Evolutionary conservation across 129 eudicot genomes (phyloP).

Genomic region (Arctium lappa): DNA sequence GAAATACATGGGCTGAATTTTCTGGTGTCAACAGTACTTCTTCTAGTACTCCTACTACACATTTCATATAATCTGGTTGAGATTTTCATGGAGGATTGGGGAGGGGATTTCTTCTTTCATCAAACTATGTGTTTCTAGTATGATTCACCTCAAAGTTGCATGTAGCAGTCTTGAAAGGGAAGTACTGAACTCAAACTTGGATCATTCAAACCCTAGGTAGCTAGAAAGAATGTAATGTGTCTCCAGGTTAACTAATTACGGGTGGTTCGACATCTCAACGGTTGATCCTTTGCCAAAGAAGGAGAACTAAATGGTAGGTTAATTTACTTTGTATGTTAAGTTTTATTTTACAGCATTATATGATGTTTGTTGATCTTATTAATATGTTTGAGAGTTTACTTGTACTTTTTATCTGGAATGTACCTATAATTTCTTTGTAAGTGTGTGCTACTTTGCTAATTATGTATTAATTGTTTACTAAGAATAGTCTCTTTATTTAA

Average conservation of each 20-base stretch:
- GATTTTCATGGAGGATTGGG: not conserved
- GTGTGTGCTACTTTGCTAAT: constrained; percentile 36
- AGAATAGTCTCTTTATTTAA: not conserved
- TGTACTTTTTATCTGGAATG: constrained; percentile 29
- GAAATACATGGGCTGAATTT: constrained; percentile 55
- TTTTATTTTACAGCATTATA: constrained; percentile 3
- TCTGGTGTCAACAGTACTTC: constrained; percentile 42
- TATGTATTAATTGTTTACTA: constrained; percentile 18
- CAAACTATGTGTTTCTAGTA: constrained; percentile 3
- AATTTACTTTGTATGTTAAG: constrained; percentile 21
- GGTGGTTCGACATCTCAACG: constrained; percentile 6
- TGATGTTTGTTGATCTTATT: constrained; percentile 19
- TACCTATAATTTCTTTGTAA: constrained; percentile 19
- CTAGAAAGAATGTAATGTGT: constrained; percentile 10
- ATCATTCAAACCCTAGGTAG: constrained; percentile 20
- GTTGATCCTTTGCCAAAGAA: constrained; percentile 15
- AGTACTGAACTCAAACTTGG: constrained; percentile 21
- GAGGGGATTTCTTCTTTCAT: not conserved
- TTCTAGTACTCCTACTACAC: constrained; percentile 51
- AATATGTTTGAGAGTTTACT: constrained; percentile 24
- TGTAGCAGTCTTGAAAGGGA: constrained; percentile 24
- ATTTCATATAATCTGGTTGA: constrained; percentile 32
- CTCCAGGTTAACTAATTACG: constrained; percentile 19
- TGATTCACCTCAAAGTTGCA: constrained; percentile 23
- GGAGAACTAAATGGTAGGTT: constrained; percentile 28